Conservation (phyloP, 345 rosid species). For the Eucalyptus erythrocorys region DNA sequence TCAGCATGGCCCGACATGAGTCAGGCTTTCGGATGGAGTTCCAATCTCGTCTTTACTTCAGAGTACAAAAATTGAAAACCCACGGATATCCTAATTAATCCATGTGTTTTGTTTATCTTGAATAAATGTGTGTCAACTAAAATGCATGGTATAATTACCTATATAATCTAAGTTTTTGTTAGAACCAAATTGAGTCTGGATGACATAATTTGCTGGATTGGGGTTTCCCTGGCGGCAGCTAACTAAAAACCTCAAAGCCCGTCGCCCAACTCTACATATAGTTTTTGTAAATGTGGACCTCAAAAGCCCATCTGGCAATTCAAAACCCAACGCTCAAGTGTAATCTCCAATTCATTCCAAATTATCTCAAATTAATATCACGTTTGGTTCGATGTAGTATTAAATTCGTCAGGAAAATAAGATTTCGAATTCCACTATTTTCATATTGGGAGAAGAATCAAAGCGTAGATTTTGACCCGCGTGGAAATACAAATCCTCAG, state of each 20-base stretch:
- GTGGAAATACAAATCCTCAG: too few relatives aligned
- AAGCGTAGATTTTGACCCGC: accelerated
- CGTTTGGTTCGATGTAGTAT: too few relatives aligned
- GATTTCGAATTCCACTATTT: accelerated
- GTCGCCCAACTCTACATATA: background rate
- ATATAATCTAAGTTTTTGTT: background rate
- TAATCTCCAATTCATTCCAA: background rate
- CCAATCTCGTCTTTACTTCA: background rate
- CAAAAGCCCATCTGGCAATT: background rate
- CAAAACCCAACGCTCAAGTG: background rate
- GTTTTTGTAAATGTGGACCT: background rate
- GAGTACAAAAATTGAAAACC: background rate
- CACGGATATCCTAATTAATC: background rate
- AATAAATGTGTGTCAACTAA: background rate
- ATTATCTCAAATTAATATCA: too few relatives aligned
- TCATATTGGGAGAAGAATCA: background rate
- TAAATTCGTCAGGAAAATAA: too few relatives aligned
- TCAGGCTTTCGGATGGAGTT: background rate
- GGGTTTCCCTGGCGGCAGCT: background rate
- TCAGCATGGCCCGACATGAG: background rate
- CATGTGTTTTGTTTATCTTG: background rate
- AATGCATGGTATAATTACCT: background rate
- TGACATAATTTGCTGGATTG: background rate
- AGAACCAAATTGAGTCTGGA: background rate
- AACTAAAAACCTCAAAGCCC: background rate